Base-by-base conservation (phyloP, 2,329 filamentous ascomycete species). In the Juglanconis oblonga region DNA sequence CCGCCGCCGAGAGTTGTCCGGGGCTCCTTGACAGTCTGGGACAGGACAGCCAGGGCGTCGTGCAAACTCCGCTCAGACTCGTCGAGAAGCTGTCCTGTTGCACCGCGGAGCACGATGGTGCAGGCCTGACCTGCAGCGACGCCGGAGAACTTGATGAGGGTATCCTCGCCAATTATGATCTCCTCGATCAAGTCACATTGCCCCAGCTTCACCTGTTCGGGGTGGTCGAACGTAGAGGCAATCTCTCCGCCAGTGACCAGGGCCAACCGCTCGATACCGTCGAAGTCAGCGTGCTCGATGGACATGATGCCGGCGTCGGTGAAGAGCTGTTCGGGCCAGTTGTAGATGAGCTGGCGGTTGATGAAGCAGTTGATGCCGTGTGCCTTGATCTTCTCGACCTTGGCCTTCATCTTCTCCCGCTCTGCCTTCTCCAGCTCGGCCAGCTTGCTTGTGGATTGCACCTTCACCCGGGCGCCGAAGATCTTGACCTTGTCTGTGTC, bases 401-500 rank as follows among this genome's bases (percentile, higher is more conserved):
- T 99, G 66, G 91, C 90, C 83, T 93, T 96, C 95, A 99, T 99
- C 87, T 98, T 98, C 70, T 99, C 95, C 70, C 92, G 90, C 81
- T 98, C 95, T 5, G 95, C 95, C 84, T 96, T 97, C 77, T 99
- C 95, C 57, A 99, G 82, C 71, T 99, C 95, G n/a, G 95, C 95
- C 53, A 99, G 85, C 82, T 98, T 97, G 74, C 92, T 92, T 3
- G 95, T 99, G 36, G 92, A 94, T 67, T 91, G 90, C 62, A 99
- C 95, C 84, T 98, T 98, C 70, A 99, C 92, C 62, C 94, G 87
- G 14, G 95, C 95, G 65, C 95, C 95, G 70, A 99, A 99, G 70
- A 99, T 98, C 85, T 99, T 99, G 80, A 99, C 91, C 83, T 99
- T 99, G 79, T 99, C 95, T 40, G 95, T 99, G 77, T 99, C 95